phyloP scores from a whole-genome alignment of 2,329 filamentous ascomycete species.

The Akanthomyces uredinophilus region DNA sequence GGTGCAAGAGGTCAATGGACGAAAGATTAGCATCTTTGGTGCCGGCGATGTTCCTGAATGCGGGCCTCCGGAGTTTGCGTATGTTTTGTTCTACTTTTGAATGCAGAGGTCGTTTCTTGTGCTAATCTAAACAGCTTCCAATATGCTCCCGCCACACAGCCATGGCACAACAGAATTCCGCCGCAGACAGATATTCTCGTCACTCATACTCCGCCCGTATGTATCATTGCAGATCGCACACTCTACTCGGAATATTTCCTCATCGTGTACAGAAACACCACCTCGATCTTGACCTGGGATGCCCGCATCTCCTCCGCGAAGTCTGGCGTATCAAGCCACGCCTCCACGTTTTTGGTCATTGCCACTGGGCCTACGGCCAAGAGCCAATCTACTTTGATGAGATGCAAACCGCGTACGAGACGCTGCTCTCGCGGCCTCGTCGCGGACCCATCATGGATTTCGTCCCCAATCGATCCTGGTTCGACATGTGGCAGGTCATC shows the following conservation, averaged over 20 bases:
- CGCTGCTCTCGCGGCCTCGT: slow-evolving; percentile 44
- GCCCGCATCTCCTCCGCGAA: slow-evolving; percentile 64
- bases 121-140: slow-evolving; percentile 55
- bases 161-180: slow-evolving; percentile 69
- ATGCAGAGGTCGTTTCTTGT: neutral
- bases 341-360: slow-evolving; percentile 80
- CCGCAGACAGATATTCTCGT: slow-evolving; percentile 70
- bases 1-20: slow-evolving; percentile 56
- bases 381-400: slow-evolving; percentile 71
- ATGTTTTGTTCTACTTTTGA: slow-evolving; percentile 19
- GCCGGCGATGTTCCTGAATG: slow-evolving; percentile 74
- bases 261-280: slow-evolving; percentile 51
- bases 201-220: slow-evolving; percentile 72
- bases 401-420: slow-evolving; percentile 66
- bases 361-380: slow-evolving; percentile 69
- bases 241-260: neutral
- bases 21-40: slow-evolving; percentile 63
- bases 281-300: slow-evolving; percentile 64
- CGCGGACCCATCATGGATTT: slow-evolving; percentile 42
- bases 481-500: slow-evolving; percentile 40
- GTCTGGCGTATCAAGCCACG: slow-evolving; percentile 68
- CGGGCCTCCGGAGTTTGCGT: slow-evolving; percentile 64
- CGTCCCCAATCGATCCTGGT: slow-evolving; percentile 41
- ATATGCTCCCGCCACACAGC: slow-evolving; percentile 59
- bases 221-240: slow-evolving; percentile 14